Base-by-base conservation (phyloP, 352 stramenopile genomes). In the Phytopythium delawarense region DNA sequence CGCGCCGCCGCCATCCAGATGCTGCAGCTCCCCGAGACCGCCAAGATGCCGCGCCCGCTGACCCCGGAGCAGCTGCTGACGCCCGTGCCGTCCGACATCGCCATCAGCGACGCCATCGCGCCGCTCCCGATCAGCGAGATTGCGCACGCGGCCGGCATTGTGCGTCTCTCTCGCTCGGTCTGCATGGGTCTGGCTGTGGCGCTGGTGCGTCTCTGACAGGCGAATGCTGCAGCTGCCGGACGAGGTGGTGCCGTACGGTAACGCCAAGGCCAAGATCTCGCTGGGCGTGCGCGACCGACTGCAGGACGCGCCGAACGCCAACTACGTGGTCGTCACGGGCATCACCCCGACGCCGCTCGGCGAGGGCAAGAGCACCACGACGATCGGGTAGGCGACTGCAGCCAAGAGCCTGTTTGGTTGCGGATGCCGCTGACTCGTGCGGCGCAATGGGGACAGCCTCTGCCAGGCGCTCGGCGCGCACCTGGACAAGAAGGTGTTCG, bases 361-460 rank as follows among this genome's bases (percentile, higher is more conserved):
- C 7, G 97, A 99, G 74, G 97, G 97, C 61, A 99, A 99, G 74
- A 98, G 89, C 61, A 99, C 97, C n/a, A 99, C 97, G 9, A 99
- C 96, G 2, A 98, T 98, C 18, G 97, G 98, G 80, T 91, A 76
- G 13, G 70, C 66, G 30, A 32, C 34, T 55, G 35, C 6, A 39
- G n/a, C 20, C 15, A 46, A 3, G 13, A 15, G 30, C 0, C 4
- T 4, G 3, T 34, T 1, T 4, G 8, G 1, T 28, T 40, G 32
- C 12, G 23, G 13, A 52, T 30, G 21, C 28, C n/a, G n/a, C 32
- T 57, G 50, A 57, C 30, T 79, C 81, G 30, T 89, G 75, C 66
- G 95, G 96, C 71, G 55, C 2, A 50, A 62, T 48, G 4, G 20
- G 9, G 34, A 20, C 40, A 96, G 97, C 42, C 70, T 99, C 16